Evolutionary conservation across 1,139 yeast genomes (phyloP).

Genomic region (Suhomyces bolitotheri): DNA sequence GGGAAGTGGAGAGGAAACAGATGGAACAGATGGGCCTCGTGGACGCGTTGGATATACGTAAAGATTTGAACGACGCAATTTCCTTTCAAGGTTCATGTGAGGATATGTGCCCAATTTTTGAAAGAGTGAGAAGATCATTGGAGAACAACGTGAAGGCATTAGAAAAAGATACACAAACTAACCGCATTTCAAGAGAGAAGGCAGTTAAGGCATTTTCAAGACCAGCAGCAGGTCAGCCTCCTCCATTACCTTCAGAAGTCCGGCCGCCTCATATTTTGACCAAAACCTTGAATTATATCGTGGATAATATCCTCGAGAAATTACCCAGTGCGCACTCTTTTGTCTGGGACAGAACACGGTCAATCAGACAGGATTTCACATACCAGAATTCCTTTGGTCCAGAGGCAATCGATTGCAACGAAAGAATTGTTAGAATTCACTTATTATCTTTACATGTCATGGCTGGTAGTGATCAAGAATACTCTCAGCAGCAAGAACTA

Average conservation of each 20-base stretch:
- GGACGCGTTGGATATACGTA: constrained; percentile 82
- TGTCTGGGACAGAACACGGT: constrained; percentile 98
- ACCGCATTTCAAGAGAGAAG: constrained; percentile 57
- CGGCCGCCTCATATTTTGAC: constrained; percentile 82
- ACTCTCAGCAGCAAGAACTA: constrained; percentile 90
- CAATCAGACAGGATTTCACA: constrained; percentile 95
- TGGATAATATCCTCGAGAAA: constrained; percentile 59
- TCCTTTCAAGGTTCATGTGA: constrained; percentile 82
- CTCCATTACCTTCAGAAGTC: constrained; percentile 96
- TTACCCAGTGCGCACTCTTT: constrained; percentile 88
- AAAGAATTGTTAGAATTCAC: constrained; percentile 87
- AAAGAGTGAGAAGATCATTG: constrained; percentile 81
- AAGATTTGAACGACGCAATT: constrained; percentile 84
- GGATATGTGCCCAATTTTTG: constrained; percentile 95
- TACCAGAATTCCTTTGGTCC: constrained; percentile 93
- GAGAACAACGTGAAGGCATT: constrained; percentile 83
- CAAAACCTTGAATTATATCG: constrained; percentile 66
- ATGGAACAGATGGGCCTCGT: constrained; percentile 86
- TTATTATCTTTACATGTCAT: constrained; percentile 78
- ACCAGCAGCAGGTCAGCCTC: constrained; percentile 99
- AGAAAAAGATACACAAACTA: constrained; percentile 68
- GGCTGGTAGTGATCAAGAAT: constrained; percentile 78
- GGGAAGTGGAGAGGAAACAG: constrained; percentile 72
- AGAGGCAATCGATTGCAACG: constrained; percentile 92
- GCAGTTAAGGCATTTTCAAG: constrained; percentile 94